Evolutionary conservation across 352 stramenopile genomes (phyloP), one percentile per base, ranked within the genome.

Genomic region (Pythium vanterpoolii): DNA sequence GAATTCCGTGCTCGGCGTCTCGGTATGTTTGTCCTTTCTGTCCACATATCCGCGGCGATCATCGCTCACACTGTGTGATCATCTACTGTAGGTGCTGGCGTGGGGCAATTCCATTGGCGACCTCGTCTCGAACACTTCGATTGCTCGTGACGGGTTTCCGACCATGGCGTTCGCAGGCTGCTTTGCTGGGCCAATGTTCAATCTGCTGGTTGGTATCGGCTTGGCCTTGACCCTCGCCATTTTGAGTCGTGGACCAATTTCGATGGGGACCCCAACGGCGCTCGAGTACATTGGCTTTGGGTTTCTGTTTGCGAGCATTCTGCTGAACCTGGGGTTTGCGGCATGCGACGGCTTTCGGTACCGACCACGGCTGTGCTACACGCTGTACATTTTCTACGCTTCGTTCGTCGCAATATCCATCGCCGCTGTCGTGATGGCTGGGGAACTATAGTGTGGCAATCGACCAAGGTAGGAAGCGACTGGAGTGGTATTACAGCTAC

Each of bases 91-190:
- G 82, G 82, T 90, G 44, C 56, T 93, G 3, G 79, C 82, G 3
- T 91, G 81, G 81, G 82, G 79, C 28, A 93, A 93, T 51, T 90
- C 84, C 1, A 86, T 93, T 27, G 81, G 81, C 2, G 84, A 91
- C 45, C 66, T 93, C 4, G 79, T 91, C 8, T 89, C 84, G 3
- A 88, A 91, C 56, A 90, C 84, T 26, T 78, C 84, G 0, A 91
- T 93, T 48, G 84, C 84, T 6, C 72, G 82, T 13, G 81, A 91
- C 45, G 84, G 84, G 6, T 91, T 91, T 49, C 84, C 84, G 1
- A 89, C 78, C 5, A 93, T 93, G 84, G 82, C 84, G 8, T 91
- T 93, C 34, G 81, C 81, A 18, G 82, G 84, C 21, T 93, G 84
- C 66, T 93, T 93, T 44, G 84, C 81, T 21, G 82, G 84, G 0